Base-by-base conservation (phyloP, 2,329 filamentous ascomycete genomes). In the Fusarium multiceps region DNA sequence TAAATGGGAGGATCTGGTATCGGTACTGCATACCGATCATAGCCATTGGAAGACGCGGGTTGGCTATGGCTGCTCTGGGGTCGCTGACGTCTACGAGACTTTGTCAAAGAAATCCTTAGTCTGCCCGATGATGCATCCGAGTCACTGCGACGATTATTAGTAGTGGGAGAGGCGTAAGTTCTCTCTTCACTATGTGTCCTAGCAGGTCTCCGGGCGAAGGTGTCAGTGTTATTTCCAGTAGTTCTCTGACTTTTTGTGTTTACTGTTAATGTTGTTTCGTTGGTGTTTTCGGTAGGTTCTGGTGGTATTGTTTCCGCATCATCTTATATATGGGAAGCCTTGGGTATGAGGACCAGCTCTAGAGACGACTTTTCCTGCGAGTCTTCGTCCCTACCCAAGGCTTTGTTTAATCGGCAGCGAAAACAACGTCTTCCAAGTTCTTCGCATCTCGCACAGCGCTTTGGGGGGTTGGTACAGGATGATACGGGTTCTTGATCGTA, bases 351-450 rank as follows among this genome's bases (percentile, higher is more conserved):
- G 8, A 14, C 13, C 14, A 41, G 14, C 14, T 55, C 41, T 14
- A 62, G 46, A 13, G 40, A n/a, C 27, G 57, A 55, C n/a, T 46
- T 63, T 21, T n/a, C 11, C 16, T 12, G 32, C 12, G 6, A 4
- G 6, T 32, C 13, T n/a, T n/a, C 8, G 16, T 25, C 47, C 12
- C 16, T 23, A 2, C 13, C 18, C 20, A 32, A 45, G 18, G 37
- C 14, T 12, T 32, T 27, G 28, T 32, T 50, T n/a, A 49, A 32
- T 27, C 59, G 40, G n/a, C 47, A 62, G 40, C 21, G 18, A 25
- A 41, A 30, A 16, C 48, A 62, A 5, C 34, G 60, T 21, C 37
- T 45, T n/a, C 47, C 30, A 23, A 63, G 46, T 20, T 61, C 49
- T n/a, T 46, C 57, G 40, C 59, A 43, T 30, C 46, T 47, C 8